phyloP scores from a whole-genome alignment of 1,139 yeast species.

The Debaryomyces udenii region DNA sequence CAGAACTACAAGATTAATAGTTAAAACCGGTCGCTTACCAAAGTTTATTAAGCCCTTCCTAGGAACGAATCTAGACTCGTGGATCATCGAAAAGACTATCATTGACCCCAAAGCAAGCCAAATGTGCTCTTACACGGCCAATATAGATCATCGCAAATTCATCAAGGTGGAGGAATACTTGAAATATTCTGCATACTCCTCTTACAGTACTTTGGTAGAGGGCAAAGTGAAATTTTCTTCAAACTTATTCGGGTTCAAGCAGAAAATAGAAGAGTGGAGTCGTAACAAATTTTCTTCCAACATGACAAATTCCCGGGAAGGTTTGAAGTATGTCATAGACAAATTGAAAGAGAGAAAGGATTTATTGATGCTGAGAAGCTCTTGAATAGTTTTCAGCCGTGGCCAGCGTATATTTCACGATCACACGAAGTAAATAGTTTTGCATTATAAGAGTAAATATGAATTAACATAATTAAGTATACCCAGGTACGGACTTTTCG shows the following conservation, averaged over 20 bases:
- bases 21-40: slow-evolving; percentile 83
- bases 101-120: slow-evolving; percentile 64
- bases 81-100: slow-evolving; percentile 81
- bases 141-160: slow-evolving; percentile 81
- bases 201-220: slow-evolving; percentile 40
- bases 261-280: slow-evolving; percentile 84
- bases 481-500: too few species aligned
- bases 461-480: too few species aligned
- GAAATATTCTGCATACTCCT: slow-evolving; percentile 34
- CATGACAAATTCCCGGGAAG: slow-evolving; percentile 65
- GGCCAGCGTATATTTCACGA: slow-evolving; percentile 1
- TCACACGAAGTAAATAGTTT: slow-evolving; percentile 4
- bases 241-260: slow-evolving; percentile 69
- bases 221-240: slow-evolving; percentile 72
- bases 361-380: slow-evolving; percentile 4
- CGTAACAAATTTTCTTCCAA: slow-evolving; percentile 69
- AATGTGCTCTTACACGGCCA: slow-evolving; percentile 76
- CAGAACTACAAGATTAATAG: slow-evolving; percentile 72
- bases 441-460: neutral
- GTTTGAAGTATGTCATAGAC: slow-evolving; percentile 80
- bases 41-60: slow-evolving; percentile 76
- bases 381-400: neutral
- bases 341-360: slow-evolving; percentile 27
- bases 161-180: slow-evolving; percentile 81
- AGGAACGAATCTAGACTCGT: slow-evolving; percentile 71